Percentiles rank a stretch among this genome's conserved stretches.
phyloP scores from a whole-genome alignment of 1,139 yeast species.

The Lodderomyces parapsilosis region DNA sequence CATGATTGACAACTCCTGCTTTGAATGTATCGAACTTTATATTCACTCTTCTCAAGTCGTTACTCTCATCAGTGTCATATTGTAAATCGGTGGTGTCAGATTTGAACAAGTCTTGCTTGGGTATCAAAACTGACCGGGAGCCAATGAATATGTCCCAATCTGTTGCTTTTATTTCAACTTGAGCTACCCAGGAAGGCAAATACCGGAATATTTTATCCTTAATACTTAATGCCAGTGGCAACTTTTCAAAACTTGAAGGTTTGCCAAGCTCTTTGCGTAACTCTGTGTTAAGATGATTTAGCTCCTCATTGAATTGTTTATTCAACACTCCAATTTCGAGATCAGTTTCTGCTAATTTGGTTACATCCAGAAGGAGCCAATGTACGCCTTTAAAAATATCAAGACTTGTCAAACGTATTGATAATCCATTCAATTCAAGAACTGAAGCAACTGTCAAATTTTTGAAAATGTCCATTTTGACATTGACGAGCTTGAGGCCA shows the following conservation, averaged over 20 bases:
- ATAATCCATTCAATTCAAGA: conserved; percentile 22
- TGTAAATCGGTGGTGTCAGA: conserved; percentile 30
- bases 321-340: conserved; percentile 32
- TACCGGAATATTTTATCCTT: conserved; percentile 30
- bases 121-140: conserved; percentile 60
- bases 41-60: conserved; percentile 32
- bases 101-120: conserved; percentile 35
- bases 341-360: conserved; percentile 26
- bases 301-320: conserved; percentile 25
- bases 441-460: conserved; percentile 28
- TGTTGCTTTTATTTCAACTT: conserved; percentile 29
- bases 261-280: conserved; percentile 1
- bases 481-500: conserved; percentile 10
- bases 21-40: conserved; percentile 10
- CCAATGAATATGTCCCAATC: conserved; percentile 45
- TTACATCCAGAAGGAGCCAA: conserved; percentile 26
- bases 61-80: conserved; percentile 38
- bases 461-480: conserved; percentile 28
- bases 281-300: conserved; percentile 16
- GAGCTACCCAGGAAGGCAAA: conserved; percentile 51
- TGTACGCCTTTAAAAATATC: conserved; percentile 34
- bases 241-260: not conserved
- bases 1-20: conserved; percentile 8
- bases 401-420: conserved; percentile 30
- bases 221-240: conserved; percentile 2